Conservation (phyloP, 768 basidiomycete genomes). For the Cystobasidium tubakii region DNA sequence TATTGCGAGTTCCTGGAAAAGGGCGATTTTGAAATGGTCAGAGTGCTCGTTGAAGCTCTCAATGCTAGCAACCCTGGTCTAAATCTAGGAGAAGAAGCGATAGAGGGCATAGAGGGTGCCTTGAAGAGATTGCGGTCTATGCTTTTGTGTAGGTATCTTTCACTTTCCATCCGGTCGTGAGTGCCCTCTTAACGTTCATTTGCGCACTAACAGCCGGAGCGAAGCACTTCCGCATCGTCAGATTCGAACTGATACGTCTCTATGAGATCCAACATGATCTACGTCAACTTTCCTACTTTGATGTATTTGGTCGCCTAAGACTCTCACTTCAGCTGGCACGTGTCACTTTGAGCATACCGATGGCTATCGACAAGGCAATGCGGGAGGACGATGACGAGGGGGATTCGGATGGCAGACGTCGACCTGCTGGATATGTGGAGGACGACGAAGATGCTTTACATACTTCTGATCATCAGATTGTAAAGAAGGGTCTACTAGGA, state of each 20-base stretch:
- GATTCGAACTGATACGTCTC: conserved; percentile 66
- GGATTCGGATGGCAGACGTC: not conserved
- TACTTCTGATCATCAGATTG: conserved; percentile 29
- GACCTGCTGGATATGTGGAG: not conserved
- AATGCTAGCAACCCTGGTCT: conserved; percentile 75
- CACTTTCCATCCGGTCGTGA: conserved; percentile 34
- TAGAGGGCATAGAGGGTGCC: conserved; percentile 66
- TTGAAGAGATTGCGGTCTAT: conserved; percentile 68
- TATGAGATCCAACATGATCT: conserved; percentile 74
- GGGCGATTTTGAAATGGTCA: conserved; percentile 78
- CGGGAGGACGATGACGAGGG: conserved; percentile 49
- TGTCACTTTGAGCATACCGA: conserved; percentile 67
- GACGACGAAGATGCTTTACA: conserved; percentile 18
- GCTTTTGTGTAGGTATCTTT: conserved; percentile 59
- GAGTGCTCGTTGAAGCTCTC: conserved; percentile 66
- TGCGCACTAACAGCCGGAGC: conserved; percentile 52
- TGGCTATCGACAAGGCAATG: conserved; percentile 66
- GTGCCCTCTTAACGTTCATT: conserved; percentile 4
- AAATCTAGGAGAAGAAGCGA: conserved; percentile 69
- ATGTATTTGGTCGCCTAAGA: conserved; percentile 67
- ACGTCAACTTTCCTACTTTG: conserved; percentile 68
- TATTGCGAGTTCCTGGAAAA: conserved; percentile 71
- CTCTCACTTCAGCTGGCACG: conserved; percentile 71
- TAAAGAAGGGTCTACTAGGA: conserved; percentile 41
- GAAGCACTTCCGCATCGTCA: conserved; percentile 67